These are phyloP conservation scores for Rhodotorula taiwanensis DNA, from an alignment of 768 basidiomycete genomes.

Conservation along the genomic window DNA sequence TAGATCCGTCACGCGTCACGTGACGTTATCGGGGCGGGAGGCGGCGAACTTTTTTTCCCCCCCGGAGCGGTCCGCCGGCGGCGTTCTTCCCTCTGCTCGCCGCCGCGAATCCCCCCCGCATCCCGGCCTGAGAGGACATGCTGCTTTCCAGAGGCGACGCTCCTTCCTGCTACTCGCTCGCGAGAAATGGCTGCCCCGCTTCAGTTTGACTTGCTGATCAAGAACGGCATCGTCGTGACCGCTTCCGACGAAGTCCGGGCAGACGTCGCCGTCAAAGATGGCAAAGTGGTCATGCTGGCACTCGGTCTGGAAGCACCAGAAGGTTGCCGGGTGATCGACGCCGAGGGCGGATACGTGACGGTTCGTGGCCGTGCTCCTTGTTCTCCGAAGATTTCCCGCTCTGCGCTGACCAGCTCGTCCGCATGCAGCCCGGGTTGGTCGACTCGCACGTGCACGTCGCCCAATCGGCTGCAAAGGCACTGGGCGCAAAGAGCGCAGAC, in stretches of 20 bases:
- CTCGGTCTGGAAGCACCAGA: slow-evolving; percentile 29
- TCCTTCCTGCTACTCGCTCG: too few species aligned
- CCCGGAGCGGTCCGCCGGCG: too few species aligned
- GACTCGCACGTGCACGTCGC: slow-evolving; percentile 47
- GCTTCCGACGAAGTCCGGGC: slow-evolving; percentile 22
- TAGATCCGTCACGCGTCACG: too few species aligned
- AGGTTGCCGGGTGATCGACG: slow-evolving; percentile 44
- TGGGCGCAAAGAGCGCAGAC: slow-evolving; percentile 42
- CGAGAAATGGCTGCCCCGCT: not conserved
- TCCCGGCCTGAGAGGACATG: too few species aligned
- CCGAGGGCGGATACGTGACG: slow-evolving; percentile 45
- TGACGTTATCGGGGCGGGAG: too few species aligned
- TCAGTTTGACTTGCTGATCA: slow-evolving; percentile 29
- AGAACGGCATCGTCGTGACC: slow-evolving; percentile 33
- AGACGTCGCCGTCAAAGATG: slow-evolving; percentile 46
- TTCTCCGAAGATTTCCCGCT: too few species aligned
- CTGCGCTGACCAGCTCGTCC: not conserved
- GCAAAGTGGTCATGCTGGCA: slow-evolving; percentile 42
- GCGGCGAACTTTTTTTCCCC: too few species aligned
- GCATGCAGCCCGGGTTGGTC: slow-evolving; percentile 43
- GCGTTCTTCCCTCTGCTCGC: too few species aligned
- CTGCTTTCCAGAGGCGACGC: too few species aligned
- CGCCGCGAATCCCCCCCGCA: too few species aligned
- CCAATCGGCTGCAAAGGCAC: slow-evolving; percentile 39
- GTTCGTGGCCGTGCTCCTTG: slow-evolving; percentile 24